Percentiles rank a stretch among this genome's conserved stretches.
These are phyloP conservation scores for Apiotrichum porosum DNA, from an alignment of 1,284 basidiomycete genomes.

Conservation along the genomic window DNA sequence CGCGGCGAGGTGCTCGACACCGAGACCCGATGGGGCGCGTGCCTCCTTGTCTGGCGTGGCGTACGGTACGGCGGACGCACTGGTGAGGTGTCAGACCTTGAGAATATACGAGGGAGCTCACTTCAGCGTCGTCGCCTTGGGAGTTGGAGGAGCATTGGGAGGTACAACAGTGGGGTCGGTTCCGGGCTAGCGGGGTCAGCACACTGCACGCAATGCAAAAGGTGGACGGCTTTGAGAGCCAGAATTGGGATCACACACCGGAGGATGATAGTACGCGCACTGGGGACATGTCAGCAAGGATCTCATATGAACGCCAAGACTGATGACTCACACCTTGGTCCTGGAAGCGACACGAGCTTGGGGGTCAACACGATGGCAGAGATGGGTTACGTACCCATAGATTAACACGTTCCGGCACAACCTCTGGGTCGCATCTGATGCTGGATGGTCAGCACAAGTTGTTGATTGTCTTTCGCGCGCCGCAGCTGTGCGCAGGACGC, in stretches of 20 bases:
- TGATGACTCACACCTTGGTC: slow-evolving; percentile 60
- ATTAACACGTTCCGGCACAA: slow-evolving; percentile 84
- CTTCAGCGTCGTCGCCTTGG: slow-evolving; percentile 10
- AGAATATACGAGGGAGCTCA: not conserved
- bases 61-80: slow-evolving; percentile 7
- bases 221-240: too few relatives aligned
- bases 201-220: too few relatives aligned
- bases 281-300: slow-evolving; percentile 16
- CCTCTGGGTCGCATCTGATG: slow-evolving; percentile 53
- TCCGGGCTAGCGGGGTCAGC: too few relatives aligned
- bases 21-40: slow-evolving; percentile 11
- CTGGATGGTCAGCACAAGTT: slow-evolving; percentile 46
- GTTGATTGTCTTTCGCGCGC: too few relatives aligned
- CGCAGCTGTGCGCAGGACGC: too few relatives aligned
- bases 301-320: too few relatives aligned
- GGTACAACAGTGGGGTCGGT: slow-evolving; percentile 8
- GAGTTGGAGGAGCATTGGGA: not conserved
- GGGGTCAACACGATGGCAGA: slow-evolving; percentile 8
- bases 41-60: slow-evolving; percentile 42
- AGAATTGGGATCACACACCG: slow-evolving; percentile 50
- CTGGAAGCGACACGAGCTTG: slow-evolving; percentile 74
- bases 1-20: slow-evolving; percentile 50
- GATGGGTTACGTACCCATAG: slow-evolving; percentile 60
- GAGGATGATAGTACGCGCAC: slow-evolving; percentile 74
- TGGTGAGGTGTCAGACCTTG: not conserved